Base-by-base conservation (phyloP, 441 rosid species). In the Melastoma candidum region DNA sequence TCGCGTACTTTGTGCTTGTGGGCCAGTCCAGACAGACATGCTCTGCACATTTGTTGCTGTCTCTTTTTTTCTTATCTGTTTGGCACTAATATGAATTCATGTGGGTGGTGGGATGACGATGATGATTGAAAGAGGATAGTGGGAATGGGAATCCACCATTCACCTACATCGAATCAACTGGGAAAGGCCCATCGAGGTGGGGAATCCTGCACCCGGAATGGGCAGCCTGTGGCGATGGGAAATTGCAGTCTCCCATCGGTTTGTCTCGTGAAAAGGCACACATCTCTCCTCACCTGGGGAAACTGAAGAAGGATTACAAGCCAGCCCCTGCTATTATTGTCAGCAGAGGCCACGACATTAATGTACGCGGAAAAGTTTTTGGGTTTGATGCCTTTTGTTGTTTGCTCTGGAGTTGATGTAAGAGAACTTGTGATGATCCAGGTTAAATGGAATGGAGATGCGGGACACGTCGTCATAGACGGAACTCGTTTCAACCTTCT, bases 211-310 rank as follows among this genome's bases (percentile, higher is more conserved):
- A 75, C n/a, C 80, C 80, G 1, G 7, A 59, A 0, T 87, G 93
- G 90, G 22, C 36, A 65, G 49, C 32, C 39, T 87, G 96, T 51
- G 64, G 49, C 11, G 44, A 29, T 1, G 93, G 93, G 54, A 75
- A 57, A 49, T 44, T 41, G 12, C 94, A 87, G 49, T 87, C 96
- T 56, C 94, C 90, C 0, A 74, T 84, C 39, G 86, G 84, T 69
- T 58, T 84, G 49, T 54, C 59, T 0, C 22, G 56, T 14, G 41
- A 46, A 60, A 62, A 71, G 39, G 76, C 70, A 12, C 53, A 66
- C 27, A 10, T 69, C 50, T 17, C 49, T 4, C 72, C 63, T 14
- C 24, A 11, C 22, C 41, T 68, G 8, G 78, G 75, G 5, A 48
- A 68, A 48, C 52, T 83, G 54, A 48, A 24, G 26, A 69, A 64